phyloP scores from a whole-genome alignment of 139 green algal genomes.

The Eudorina sp. region DNA sequence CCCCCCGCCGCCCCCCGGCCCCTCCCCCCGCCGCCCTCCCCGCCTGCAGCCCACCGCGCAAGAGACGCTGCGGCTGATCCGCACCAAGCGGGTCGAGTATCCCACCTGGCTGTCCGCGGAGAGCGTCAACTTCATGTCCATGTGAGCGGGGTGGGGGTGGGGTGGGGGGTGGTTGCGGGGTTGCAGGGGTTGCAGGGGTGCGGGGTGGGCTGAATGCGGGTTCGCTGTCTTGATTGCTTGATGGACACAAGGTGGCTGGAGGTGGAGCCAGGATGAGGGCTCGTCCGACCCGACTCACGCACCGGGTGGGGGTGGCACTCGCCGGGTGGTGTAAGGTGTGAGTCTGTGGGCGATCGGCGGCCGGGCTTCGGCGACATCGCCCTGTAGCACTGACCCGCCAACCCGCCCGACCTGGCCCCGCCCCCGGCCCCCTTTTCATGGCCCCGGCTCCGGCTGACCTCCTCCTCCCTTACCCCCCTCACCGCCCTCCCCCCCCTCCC shows the following conservation, averaged over 20 bases:
- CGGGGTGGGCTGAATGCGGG: no score
- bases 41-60: constrained; percentile 58
- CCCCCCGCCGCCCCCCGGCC: background rate
- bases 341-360: no score
- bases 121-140: constrained; percentile 46
- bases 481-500: background rate
- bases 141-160: background rate
- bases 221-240: no score
- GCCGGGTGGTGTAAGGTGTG: no score
- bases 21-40: background rate
- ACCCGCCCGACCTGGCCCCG: no score
- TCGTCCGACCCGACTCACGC: no score
- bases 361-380: no score
- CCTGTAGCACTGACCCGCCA: no score
- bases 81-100: constrained; percentile 61
- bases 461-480: background rate
- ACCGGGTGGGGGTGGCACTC: no score
- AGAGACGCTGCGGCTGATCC: constrained; percentile 67
- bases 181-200: background rate
- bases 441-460: background rate
- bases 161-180: background rate
- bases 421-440: background rate
- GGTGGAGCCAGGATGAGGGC: no score
- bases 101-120: constrained; percentile 48
- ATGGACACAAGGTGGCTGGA: no score